Evolutionary conservation across 129 eudicot species (phyloP).

Genomic region (Ambrosia trifida): DNA sequence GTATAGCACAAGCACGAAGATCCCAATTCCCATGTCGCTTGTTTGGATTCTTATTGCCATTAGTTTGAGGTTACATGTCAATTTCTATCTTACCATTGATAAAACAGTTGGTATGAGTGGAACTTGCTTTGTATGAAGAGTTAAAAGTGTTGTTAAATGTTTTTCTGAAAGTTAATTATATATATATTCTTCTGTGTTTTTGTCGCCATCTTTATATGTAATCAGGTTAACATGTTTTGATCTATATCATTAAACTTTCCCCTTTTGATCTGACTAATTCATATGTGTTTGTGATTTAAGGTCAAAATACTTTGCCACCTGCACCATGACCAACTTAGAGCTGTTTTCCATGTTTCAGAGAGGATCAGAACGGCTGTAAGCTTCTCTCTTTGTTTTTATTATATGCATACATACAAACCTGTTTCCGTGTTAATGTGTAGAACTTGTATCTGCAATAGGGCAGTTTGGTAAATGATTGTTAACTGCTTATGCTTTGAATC

Average conservation of each 20-base stretch:
- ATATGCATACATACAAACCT: slow-evolving; percentile 11
- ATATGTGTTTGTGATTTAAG: slow-evolving; percentile 33
- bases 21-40: not conserved
- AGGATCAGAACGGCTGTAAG: slow-evolving; percentile 81
- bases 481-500: slow-evolving; percentile 25
- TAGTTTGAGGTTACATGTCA: not conserved
- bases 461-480: slow-evolving; percentile 9
- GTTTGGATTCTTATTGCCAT: not conserved
- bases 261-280: not conserved
- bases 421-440: not conserved
- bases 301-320: slow-evolving; percentile 75
- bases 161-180: not conserved
- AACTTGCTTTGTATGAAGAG: slow-evolving; percentile 12
- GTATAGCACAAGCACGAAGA: not conserved
- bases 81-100: not conserved
- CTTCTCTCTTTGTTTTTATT: slow-evolving; percentile 15
- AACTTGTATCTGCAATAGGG: not conserved
- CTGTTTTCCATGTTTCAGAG: slow-evolving; percentile 90
- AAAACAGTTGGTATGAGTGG: not conserved
- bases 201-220: not conserved
- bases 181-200: not conserved
- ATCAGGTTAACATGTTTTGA: not conserved
- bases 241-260: not conserved
- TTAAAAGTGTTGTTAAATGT: not conserved
- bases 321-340: slow-evolving; percentile 78